Evolutionary conservation across 495 filamentous ascomycete species (phyloP).

Genomic region (Podospora australis): DNA sequence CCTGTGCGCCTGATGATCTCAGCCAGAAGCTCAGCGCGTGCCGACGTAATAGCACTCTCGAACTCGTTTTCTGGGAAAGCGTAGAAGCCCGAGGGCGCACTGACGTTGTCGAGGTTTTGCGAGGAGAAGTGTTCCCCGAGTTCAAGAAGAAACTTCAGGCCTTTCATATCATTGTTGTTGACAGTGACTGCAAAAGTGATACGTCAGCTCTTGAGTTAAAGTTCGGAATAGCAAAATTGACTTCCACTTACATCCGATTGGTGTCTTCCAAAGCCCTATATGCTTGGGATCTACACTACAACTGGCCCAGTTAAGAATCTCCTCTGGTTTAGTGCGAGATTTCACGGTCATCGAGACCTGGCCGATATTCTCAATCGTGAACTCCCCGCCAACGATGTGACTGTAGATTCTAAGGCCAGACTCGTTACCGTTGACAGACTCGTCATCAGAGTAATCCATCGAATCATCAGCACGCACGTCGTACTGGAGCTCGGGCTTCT

Average conservation of each 20-base stretch:
- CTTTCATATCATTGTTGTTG: constrained; percentile 23
- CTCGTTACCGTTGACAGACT: constrained; percentile 15
- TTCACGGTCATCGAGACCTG: constrained; percentile 57
- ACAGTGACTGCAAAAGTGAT: constrained; percentile 31
- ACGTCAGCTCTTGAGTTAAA: background rate
- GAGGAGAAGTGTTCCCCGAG: constrained; percentile 21
- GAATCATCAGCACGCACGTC: constrained; percentile 33
- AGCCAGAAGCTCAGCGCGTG: constrained; percentile 34
- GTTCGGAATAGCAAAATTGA: too few species aligned
- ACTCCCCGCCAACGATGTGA: constrained; percentile 51
- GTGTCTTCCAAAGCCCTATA: too few species aligned
- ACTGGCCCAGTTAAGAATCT: constrained; percentile 36
- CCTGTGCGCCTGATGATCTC: constrained; percentile 44
- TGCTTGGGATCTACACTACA: too few species aligned
- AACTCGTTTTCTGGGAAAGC: constrained; percentile 28
- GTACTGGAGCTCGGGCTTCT: constrained; percentile 41
- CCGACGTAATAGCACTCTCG: constrained; percentile 20
- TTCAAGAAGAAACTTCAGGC: constrained; percentile 34
- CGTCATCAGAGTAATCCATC: constrained; percentile 18
- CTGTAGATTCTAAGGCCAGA: constrained; percentile 41
- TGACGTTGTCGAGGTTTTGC: constrained; percentile 19
- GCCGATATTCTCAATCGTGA: constrained; percentile 66
- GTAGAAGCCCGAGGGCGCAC: constrained; percentile 26
- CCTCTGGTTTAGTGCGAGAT: constrained; percentile 46
- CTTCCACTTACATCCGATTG: too few species aligned